Evolutionary conservation across 805 yeast species (phyloP), one percentile per base, ranked within the genome.

Genomic region (Lachancea fermentati): DNA sequence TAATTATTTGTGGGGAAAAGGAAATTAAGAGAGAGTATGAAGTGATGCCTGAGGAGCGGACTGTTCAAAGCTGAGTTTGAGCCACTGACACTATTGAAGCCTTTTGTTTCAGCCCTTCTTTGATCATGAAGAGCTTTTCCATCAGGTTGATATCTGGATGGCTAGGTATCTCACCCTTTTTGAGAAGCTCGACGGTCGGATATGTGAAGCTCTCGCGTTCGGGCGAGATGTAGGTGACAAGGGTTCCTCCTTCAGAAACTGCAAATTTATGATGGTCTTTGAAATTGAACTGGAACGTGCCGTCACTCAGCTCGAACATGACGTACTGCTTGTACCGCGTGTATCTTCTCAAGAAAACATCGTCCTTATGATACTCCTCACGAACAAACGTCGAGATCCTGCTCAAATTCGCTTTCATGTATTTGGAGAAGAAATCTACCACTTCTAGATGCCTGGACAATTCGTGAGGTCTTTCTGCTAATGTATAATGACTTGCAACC

Each of bases 251-350:
- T 50, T 81, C 81, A 32, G 89, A 82, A 30, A 91, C 61, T 44
- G 94, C 80, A 41, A 89, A 66, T 65, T 93, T 93, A 64, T 84
- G 89, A 58, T 93, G 98, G 65, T 93, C 97, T 60, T 83, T 83
- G 66, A 93, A 93, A 65, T 93, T 93, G 68, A 89, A 89, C 63
- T 93, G 98, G 63, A 85, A 79, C 31, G 87, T 81, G 15, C 96
- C 96, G 57, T 88, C 86, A 57, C 95, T 85, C 68, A 93, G 67
- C 61, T 87, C 91, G 67, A 93, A 93, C 94, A 89, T 84, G 41
- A 89, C 86, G 59, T 76, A 86, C 47, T 79, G 81, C 34, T 79
- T 75, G 39, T 81, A 79, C 61, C 97, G 79, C 17, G 86, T 78
- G 58, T 85, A 87, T 52, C 94, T 75, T 67, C 93, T 79, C 49